Base-by-base conservation (phyloP, 2,329 filamentous ascomycete species). In the Akanthomyces dipterigenus region DNA sequence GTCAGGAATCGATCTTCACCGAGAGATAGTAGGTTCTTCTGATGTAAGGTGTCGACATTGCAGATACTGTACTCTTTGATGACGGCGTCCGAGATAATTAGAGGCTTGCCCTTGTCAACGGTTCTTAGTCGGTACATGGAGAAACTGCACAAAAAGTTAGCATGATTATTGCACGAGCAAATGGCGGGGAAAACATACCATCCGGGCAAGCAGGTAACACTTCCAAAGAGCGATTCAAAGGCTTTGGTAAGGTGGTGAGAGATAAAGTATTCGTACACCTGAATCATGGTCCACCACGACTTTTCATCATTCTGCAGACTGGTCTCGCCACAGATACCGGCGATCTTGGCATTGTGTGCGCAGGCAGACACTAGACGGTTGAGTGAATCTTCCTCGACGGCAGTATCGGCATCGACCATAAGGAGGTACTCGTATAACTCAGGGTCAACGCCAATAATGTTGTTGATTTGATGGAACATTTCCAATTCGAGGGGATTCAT, bases 261-360 rank as follows among this genome's bases (percentile, higher is more conserved):
- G 71, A 99, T 99, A 75, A 93, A 99, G 80, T 99, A 99, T 75
- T 99, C 95, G 78, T 99, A 99, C 66, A 99, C 95, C 75, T 99
- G 95, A 70, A 99, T 99, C 95, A 99, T 99, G 14, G 95, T 99
- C 91, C 91, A 96, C 92, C 93, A 98, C 69, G 88, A 93, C 67
- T 88, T 84, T 69, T 97, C 91, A 73, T 97, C 93, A 70, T 99
- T 99, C 73, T 97, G 90, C 70, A 99, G 81, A 74, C 88, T 95
- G 1, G 95, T 99, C 75, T 99, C 95, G 72, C 95, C 95, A 73
- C 95, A 99, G 64, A 98, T 97, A 77, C 93, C 95, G 26, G 91
- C 92, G 77, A 99, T 96, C 79, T 96, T 96, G 36, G 91, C 88
- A 73, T 99, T 91, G 70, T 97, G 93, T 67, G 91, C 88, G 76